These are phyloP conservation scores for Aechmea fasciata DNA, from an alignment of 176 grass and related monocot genomes.

Conservation along the genomic window DNA sequence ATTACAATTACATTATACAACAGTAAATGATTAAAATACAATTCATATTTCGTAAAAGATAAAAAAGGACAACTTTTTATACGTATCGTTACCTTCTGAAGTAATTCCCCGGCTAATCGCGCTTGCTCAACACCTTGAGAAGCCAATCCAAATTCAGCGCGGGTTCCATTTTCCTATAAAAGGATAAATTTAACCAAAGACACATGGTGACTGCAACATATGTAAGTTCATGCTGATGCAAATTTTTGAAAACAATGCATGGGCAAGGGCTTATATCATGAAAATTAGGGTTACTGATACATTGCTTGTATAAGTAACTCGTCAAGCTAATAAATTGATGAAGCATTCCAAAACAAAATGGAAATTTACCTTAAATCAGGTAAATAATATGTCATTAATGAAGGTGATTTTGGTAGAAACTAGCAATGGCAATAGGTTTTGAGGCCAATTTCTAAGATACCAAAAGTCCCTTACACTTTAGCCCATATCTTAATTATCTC, in stretches of 20 bases:
- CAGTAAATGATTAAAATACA: neutral
- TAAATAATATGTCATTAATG: too few relatives aligned
- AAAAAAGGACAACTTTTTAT: neutral
- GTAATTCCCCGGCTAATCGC: conserved; percentile 44
- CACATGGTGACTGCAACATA: neutral
- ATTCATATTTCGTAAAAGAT: neutral
- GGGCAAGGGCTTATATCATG: neutral
- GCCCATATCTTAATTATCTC: too few relatives aligned
- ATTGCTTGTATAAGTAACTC: too few relatives aligned
- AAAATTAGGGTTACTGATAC: neutral
- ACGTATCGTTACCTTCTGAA: conserved; percentile 33
- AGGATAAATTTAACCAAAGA: neutral
- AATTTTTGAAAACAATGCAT: neutral
- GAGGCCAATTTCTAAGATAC: too few relatives aligned
- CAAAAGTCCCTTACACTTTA: too few relatives aligned
- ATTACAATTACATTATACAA: neutral
- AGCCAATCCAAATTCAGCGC: conserved; percentile 58
- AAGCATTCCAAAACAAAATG: too few relatives aligned
- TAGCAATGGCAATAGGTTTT: too few relatives aligned
- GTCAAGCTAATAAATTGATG: too few relatives aligned
- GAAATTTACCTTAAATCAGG: too few relatives aligned
- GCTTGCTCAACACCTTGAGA: conserved; percentile 60
- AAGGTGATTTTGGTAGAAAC: too few relatives aligned
- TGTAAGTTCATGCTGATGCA: neutral
- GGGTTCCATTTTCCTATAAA: conserved; percentile 60